Conservation (phyloP, 371 early-diverging fungal genomes). For the Circinella umbellata region DNA sequence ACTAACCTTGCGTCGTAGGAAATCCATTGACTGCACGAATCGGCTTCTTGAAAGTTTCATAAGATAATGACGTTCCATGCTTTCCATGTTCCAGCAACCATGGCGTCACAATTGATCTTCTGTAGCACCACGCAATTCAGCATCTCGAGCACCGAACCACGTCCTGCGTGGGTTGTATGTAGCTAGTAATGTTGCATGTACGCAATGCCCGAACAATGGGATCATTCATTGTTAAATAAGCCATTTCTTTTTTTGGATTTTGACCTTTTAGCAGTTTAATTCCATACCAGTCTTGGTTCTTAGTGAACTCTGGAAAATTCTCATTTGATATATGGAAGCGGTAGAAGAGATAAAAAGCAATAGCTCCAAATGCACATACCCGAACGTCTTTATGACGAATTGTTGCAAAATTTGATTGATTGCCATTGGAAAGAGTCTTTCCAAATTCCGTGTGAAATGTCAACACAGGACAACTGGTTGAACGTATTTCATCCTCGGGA, state of each 20-base stretch:
- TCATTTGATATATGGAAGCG: neutral
- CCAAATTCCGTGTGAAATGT: too few species aligned
- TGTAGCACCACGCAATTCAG: neutral
- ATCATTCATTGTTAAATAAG: neutral
- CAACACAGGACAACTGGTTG: too few species aligned
- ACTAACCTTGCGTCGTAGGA: neutral
- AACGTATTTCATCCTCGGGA: too few species aligned
- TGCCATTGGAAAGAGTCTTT: too few species aligned
- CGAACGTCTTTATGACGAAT: neutral
- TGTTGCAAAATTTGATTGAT: too few species aligned
- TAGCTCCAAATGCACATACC: neutral
- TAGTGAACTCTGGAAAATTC: neutral
- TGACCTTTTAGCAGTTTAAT: neutral
- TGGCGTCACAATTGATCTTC: neutral
- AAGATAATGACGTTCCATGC: slow-evolving; percentile 1
- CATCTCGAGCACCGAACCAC: neutral
- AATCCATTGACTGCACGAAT: neutral
- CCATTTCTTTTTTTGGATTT: neutral
- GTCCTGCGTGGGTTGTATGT: neutral
- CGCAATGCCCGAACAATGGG: neutral
- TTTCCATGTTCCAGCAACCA: slow-evolving; percentile 1
- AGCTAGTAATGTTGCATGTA: neutral
- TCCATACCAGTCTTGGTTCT: neutral
- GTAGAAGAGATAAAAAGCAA: neutral
- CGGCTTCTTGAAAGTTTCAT: neutral